Evolutionary conservation across 139 green algal species (phyloP).

Genomic region (Chlorella sp.): DNA sequence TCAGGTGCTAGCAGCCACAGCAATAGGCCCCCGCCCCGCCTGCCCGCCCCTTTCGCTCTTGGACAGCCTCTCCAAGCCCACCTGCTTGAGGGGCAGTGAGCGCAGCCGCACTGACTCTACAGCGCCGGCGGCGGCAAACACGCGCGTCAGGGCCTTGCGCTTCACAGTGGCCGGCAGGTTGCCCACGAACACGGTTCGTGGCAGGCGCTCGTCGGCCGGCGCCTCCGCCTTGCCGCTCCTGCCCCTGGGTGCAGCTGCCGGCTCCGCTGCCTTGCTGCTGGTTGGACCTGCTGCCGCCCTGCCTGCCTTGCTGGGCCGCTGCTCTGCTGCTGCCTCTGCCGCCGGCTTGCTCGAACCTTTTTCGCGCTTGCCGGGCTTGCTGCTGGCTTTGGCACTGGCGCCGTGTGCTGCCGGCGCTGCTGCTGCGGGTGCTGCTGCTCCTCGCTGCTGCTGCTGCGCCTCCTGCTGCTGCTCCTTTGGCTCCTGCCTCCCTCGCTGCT

Average conservation of each 20-base stretch:
- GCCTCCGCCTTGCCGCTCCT: not conserved
- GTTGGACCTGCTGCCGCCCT: not conserved
- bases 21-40: too few species aligned
- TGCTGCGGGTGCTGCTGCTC: not conserved
- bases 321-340: too few species aligned
- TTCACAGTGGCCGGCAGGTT: constrained; percentile 81
- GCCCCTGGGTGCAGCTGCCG: not conserved
- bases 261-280: not conserved
- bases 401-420: not conserved
- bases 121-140: constrained; percentile 60
- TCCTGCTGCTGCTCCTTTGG: not conserved
- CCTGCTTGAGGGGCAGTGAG: constrained; percentile 74
- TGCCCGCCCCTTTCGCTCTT: too few species aligned
- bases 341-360: not conserved
- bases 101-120: constrained; percentile 86
- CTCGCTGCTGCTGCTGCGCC: not conserved
- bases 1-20: too few species aligned
- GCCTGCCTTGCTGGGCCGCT: not conserved
- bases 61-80: too few species aligned
- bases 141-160: constrained; percentile 62
- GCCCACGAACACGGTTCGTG: constrained; percentile 92
- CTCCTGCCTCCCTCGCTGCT: too few species aligned
- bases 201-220: constrained; percentile 56
- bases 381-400: too few species aligned
- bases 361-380: too few species aligned